A percentile compares a stretch with the other conserved stretches of the same genome.
Evolutionary conservation across 768 basidiomycete genomes (phyloP).

Genomic region (Phaeotremella fagi): DNA sequence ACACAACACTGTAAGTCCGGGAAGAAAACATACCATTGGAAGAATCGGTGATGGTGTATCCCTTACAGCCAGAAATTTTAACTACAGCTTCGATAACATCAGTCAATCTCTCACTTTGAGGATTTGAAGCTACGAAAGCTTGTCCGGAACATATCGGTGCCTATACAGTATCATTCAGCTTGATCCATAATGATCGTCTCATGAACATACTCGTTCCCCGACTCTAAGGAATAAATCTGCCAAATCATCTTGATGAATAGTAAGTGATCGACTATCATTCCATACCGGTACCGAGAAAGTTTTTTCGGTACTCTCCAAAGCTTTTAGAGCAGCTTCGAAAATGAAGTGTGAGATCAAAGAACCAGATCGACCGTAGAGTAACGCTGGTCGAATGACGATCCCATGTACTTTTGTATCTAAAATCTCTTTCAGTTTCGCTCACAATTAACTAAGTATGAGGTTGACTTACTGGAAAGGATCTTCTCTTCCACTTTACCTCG

Average conservation of each 20-base stretch:
- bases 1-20: too few relatives aligned
- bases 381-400: slow-evolving; percentile 52
- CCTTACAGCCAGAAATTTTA: slow-evolving; percentile 49
- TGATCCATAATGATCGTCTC: too few relatives aligned
- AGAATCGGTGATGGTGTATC: slow-evolving; percentile 48
- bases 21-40: slow-evolving; percentile 47
- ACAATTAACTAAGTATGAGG: neutral
- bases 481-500: slow-evolving; percentile 19
- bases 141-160: slow-evolving; percentile 47
- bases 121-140: slow-evolving; percentile 52
- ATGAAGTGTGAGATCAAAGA: slow-evolving; percentile 46
- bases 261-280: slow-evolving; percentile 39
- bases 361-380: slow-evolving; percentile 53
- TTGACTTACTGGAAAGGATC: slow-evolving; percentile 24
- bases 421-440: neutral
- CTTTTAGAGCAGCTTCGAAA: slow-evolving; percentile 48
- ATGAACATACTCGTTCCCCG: slow-evolving; percentile 49
- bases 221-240: slow-evolving; percentile 52
- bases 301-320: slow-evolving; percentile 43
- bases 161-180: slow-evolving; percentile 10
- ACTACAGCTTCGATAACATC: slow-evolving; percentile 51
- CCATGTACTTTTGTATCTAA: slow-evolving; percentile 50
- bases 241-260: slow-evolving; percentile 54
- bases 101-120: slow-evolving; percentile 50
- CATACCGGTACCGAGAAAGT: slow-evolving; percentile 47